Base-by-base conservation (phyloP, 192 early-diverging fungal genomes). In the Linderina pennispora region DNA sequence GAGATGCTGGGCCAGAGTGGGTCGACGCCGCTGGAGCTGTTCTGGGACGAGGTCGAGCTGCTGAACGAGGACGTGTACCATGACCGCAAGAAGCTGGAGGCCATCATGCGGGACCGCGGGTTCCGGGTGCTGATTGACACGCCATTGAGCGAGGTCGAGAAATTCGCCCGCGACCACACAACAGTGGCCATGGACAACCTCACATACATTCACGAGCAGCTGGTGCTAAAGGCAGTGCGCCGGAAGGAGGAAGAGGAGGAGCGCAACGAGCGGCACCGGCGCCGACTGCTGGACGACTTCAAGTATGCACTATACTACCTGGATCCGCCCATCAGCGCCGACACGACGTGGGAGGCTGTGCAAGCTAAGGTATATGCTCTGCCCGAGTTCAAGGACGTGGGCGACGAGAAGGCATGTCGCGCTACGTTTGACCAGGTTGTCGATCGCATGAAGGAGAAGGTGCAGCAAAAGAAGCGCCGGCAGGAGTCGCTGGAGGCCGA, bases 1-100 rank as follows among this genome's bases (percentile, higher is more conserved):
- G 53, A 77, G 6, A 80, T 92, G 54, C 74, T 98, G 3, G 89
- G 89, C 0, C 82, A 89, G 53, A 65, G 80, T 1, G 92, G 91
- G 8, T 91, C 90, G 3, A 80, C 81, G 6, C 93, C 96, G 1
- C 55, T 92, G 23, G 96, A 98, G 35, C 50, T 98, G 23, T 98
- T 95, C 60, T 95, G 93, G 88, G 96, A 98, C 58, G 47, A 83
- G 3, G 57, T 94, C 10, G 82, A 90, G 45, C 79, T 86, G 18
- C 62, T 97, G 2, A 85, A 90, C 15, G 89, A 95, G 22, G 60
- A 74, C 11, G 71, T 84, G 13, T 79, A 88, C 51, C 65, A 78
- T 24, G 76, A 88, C 24, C 74, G 84, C 15, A 84, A 83, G 48
- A 65, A 62, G 16, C 61, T 92, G 2, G 76, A 83, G 23, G 45